phyloP scores from a whole-genome alignment of 768 basidiomycete species.

The Amanita pseudoporphyria region DNA sequence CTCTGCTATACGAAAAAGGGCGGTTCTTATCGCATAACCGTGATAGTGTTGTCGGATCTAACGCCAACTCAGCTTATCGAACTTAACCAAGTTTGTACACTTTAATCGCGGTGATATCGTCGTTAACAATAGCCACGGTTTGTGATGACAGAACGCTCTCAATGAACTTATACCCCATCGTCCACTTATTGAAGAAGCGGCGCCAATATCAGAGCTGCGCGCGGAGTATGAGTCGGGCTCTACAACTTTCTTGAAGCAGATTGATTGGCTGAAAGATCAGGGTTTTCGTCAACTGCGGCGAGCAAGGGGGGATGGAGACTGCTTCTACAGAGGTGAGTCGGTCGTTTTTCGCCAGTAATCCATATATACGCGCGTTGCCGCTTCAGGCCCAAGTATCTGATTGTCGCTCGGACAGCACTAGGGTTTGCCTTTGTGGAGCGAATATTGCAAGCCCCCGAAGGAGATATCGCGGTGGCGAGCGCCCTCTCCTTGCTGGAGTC shows the following conservation, averaged over 20 bases:
- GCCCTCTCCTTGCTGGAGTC: slow-evolving; percentile 43
- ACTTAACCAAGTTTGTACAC: slow-evolving; percentile 14
- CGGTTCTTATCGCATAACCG: background rate
- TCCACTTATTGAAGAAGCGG: slow-evolving; percentile 46
- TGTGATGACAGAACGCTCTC: slow-evolving; percentile 10
- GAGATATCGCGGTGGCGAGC: slow-evolving; percentile 33
- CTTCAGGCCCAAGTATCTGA: background rate
- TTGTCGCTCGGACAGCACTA: slow-evolving; percentile 42
- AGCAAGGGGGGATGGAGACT: slow-evolving; percentile 81
- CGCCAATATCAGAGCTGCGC: slow-evolving; percentile 44
- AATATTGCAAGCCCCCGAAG: slow-evolving; percentile 42
- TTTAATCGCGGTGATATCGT: background rate
- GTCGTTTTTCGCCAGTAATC: background rate
- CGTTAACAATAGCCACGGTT: background rate
- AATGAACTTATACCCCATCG: slow-evolving; percentile 29
- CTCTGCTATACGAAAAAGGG: background rate
- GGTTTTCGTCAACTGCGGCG: slow-evolving; percentile 64
- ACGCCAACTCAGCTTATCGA: slow-evolving; percentile 13
- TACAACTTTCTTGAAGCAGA: slow-evolving; percentile 56
- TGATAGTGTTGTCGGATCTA: slow-evolving; percentile 4
- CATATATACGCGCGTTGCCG: background rate
- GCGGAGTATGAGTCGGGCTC: slow-evolving; percentile 59
- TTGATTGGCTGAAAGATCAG: slow-evolving; percentile 53
- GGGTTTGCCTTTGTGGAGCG: slow-evolving; percentile 75
- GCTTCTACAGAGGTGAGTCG: slow-evolving; percentile 79